Percentiles rank a stretch among this genome's conserved stretches.
phyloP scores from a whole-genome alignment of 2,329 filamentous ascomycete genomes.

The Pestalotiopsis sp. region DNA sequence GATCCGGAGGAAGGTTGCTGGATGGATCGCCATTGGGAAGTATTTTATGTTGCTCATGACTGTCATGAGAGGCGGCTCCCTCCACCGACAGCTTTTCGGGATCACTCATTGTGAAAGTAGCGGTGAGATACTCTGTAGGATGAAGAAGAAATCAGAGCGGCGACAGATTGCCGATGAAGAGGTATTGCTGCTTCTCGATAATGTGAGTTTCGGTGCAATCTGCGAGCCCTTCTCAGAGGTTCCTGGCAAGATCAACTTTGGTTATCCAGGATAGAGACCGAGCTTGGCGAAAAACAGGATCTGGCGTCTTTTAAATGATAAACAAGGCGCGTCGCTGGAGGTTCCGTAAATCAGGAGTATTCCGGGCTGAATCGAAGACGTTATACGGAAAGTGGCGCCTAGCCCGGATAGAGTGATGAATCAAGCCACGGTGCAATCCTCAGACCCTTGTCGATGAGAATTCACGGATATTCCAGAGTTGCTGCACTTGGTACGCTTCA shows the following conservation, averaged over 20 bases:
- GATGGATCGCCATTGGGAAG: not conserved
- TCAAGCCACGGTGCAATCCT: not conserved
- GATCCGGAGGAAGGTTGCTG: conserved; percentile 41
- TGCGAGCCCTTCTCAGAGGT: not conserved
- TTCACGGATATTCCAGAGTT: too few species aligned
- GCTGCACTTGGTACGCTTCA: not conserved
- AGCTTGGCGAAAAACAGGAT: not conserved
- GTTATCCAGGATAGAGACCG: not conserved
- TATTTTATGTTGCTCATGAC: not conserved
- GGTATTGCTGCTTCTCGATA: not conserved
- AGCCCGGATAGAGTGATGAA: not conserved
- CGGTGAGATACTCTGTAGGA: not conserved
- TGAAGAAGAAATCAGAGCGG: not conserved
- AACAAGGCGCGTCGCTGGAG: not conserved
- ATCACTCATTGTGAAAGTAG: conserved; percentile 25
- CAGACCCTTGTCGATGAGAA: too few species aligned
- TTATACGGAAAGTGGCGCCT: not conserved
- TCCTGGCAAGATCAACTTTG: not conserved
- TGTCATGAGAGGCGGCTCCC: conserved; percentile 23
- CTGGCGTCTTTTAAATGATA: not conserved
- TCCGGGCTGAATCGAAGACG: not conserved
- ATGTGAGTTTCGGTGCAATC: not conserved
- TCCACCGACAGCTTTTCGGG: conserved; percentile 27
- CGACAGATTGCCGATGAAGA: not conserved
- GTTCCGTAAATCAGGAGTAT: not conserved